Conservation (phyloP, 257 asterid species). For the Nicotiana knightiana region DNA sequence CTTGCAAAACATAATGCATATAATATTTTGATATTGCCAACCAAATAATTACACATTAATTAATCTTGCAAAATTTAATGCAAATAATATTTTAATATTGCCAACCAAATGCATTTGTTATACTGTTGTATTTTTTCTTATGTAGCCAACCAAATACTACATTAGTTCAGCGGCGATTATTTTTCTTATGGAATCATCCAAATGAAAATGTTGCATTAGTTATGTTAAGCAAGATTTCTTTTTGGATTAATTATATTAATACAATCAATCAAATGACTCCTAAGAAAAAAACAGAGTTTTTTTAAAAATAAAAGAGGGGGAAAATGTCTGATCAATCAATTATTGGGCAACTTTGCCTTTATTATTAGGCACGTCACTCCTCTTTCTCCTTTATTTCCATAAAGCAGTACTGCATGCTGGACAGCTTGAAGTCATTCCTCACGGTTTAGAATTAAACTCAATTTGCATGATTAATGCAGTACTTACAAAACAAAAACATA, state of each 20-base stretch:
- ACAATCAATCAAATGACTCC: not conserved
- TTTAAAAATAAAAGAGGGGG: not conserved
- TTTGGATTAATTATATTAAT: not conserved
- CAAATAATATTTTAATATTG: too few species aligned
- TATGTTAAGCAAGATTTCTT: not conserved
- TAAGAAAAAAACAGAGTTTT: not conserved
- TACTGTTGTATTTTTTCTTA: too few species aligned
- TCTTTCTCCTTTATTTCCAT: not conserved
- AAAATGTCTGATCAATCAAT: not conserved
- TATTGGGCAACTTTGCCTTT: not conserved
- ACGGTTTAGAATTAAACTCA: not conserved
- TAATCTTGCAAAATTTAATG: too few species aligned
- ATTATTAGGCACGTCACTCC: not conserved
- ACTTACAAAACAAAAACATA: not conserved
- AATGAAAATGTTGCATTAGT: not conserved
- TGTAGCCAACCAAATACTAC: too few species aligned
- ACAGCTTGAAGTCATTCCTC: constrained; percentile 11
- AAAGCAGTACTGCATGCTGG: constrained; percentile 2
- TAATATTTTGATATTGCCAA: too few species aligned
- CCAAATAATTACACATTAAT: too few species aligned
- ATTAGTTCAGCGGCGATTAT: too few species aligned
- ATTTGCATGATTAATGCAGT: not conserved
- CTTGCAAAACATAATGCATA: too few species aligned
- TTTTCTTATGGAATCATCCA: too few species aligned
- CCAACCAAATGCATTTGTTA: too few species aligned